A percentile compares a stretch with the other conserved stretches of the same genome.
Conservation (phyloP, 2,329 filamentous ascomycete genomes). For the Magnaporthiopsis poae region DNA sequence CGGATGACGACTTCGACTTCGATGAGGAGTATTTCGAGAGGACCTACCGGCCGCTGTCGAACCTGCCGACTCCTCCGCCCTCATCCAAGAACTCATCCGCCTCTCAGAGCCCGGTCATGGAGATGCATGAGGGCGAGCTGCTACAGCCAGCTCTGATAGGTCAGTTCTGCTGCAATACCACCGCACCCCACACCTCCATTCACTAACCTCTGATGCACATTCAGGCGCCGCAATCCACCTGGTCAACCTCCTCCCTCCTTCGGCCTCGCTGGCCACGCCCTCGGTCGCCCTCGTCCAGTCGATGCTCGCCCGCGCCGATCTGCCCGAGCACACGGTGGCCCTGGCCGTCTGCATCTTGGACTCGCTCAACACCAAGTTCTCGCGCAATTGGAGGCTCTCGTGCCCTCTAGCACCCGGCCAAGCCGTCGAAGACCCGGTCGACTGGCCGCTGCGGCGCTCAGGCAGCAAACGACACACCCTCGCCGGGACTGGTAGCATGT, state of each 20-base stretch:
- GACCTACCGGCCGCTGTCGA: conserved; percentile 58
- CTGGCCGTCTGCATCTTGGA: conserved; percentile 59
- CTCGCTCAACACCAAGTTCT: conserved; percentile 52
- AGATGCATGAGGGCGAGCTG: conserved; percentile 10
- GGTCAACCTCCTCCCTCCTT: conserved; percentile 55
- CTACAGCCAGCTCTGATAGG: conserved; percentile 23
- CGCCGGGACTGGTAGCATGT: conserved; percentile 22
- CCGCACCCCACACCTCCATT: neutral
- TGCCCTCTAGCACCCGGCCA: conserved; percentile 35
- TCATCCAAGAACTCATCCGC: conserved; percentile 39
- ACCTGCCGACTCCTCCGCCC: conserved; percentile 56
- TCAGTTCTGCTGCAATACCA: conserved; percentile 16
- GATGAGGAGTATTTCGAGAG: conserved; percentile 45
- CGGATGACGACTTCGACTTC: conserved; percentile 37
- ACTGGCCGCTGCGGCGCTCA: conserved; percentile 8
- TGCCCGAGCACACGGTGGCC: conserved; percentile 53
- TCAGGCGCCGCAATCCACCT: conserved; percentile 56
- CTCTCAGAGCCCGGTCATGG: conserved; percentile 32
- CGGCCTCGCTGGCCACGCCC: conserved; percentile 48
- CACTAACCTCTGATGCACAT: conserved; percentile 9
- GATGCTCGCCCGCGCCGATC: conserved; percentile 46
- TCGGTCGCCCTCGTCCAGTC: conserved; percentile 51
- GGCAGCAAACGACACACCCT: conserved; percentile 39
- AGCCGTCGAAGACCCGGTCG: conserved; percentile 14
- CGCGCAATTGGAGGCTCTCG: conserved; percentile 50